A percentile compares a stretch with the other conserved stretches of the same genome.
phyloP scores from a whole-genome alignment of 1,284 basidiomycete genomes.

The Ceratobasidium theobromae region DNA sequence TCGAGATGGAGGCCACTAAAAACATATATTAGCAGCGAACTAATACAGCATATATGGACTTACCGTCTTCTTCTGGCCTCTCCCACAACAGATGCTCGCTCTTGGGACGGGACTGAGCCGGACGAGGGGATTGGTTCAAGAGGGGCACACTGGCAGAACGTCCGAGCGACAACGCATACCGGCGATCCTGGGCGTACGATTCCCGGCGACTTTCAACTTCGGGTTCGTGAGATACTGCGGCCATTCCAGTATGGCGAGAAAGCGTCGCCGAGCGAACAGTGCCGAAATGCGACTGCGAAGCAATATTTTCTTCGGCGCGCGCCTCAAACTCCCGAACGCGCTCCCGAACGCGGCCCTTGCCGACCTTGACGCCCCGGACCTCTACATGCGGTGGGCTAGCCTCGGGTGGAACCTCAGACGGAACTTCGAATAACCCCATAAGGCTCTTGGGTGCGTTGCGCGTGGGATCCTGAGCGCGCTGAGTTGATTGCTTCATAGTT shows the following conservation, averaged over 20 bases:
- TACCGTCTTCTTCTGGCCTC: constrained; percentile 54
- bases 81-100: constrained; percentile 61
- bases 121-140: constrained; percentile 11
- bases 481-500: not conserved
- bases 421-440: constrained; percentile 17
- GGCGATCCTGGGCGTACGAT: constrained; percentile 1
- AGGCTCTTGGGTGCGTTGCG: not conserved
- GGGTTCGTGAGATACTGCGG: not conserved
- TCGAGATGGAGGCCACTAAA: constrained; percentile 58
- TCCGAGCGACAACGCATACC: not conserved
- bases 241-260: not conserved
- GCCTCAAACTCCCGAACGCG: constrained; percentile 23
- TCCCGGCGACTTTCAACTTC: not conserved
- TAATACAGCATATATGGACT: constrained; percentile 20
- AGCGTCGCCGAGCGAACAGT: not conserved
- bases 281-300: not conserved
- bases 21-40: constrained; percentile 20
- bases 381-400: constrained; percentile 1
- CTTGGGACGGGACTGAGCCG: constrained; percentile 14
- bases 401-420: not conserved
- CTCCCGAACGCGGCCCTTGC: constrained; percentile 19
- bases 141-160: constrained; percentile 16
- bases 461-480: not conserved
- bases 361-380: constrained; percentile 23
- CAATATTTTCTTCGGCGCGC: not conserved